Percentiles rank a stretch among this genome's conserved stretches.
Evolutionary conservation across 176 grass and related monocot genomes (phyloP).

Genomic region (Avena insularis): DNA sequence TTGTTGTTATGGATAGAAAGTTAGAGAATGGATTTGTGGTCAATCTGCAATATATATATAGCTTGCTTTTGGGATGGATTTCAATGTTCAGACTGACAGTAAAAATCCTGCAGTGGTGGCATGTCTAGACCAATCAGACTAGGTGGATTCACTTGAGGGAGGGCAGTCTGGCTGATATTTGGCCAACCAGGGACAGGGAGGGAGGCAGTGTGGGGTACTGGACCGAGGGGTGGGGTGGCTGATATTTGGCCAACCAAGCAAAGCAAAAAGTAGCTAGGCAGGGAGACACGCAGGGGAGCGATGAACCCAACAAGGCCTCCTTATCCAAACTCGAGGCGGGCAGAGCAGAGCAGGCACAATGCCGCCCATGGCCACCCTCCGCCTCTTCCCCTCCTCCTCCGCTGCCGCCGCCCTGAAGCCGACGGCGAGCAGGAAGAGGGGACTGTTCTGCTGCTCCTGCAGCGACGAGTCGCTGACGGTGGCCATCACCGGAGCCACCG

Average conservation of each 20-base stretch:
- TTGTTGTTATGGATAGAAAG: too few relatives aligned
- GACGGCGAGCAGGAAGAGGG: background rate
- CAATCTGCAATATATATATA: too few relatives aligned
- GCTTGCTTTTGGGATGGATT: too few relatives aligned
- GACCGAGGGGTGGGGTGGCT: background rate
- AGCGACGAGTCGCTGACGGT: constrained; percentile 58
- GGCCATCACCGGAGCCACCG: constrained; percentile 91
- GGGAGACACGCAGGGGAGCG: background rate
- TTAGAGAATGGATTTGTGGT: too few relatives aligned
- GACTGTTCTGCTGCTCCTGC: constrained; percentile 2
- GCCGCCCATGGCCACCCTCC: background rate
- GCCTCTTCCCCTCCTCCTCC: background rate
- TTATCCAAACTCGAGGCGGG: background rate
- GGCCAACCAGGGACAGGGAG: background rate
- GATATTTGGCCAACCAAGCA: background rate
- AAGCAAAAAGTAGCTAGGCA: background rate
- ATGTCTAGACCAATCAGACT: too few relatives aligned
- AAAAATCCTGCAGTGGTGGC: too few relatives aligned
- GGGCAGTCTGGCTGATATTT: background rate
- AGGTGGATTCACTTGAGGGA: too few relatives aligned
- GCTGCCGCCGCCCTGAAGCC: background rate
- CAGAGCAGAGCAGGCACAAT: background rate
- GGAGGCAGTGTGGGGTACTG: background rate
- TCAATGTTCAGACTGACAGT: too few relatives aligned
- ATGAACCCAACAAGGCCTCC: background rate